Conservation (phyloP, 768 basidiomycete genomes). For the Scleroderma citrinum region DNA sequence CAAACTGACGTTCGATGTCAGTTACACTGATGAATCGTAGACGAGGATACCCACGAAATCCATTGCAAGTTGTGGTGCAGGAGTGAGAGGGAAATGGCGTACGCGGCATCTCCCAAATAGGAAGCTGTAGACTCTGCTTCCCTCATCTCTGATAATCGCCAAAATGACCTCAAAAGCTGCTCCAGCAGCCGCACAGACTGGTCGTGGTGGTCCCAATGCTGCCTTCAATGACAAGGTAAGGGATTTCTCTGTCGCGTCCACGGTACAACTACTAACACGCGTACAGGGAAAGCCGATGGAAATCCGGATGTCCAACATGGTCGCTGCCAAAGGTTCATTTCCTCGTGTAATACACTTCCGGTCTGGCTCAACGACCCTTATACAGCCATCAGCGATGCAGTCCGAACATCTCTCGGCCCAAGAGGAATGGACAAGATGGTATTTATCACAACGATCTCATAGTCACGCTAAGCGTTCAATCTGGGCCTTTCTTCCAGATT, state of each 20-base stretch:
- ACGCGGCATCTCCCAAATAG: too few relatives aligned
- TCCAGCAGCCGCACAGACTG: constrained; percentile 22
- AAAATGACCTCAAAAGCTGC: constrained; percentile 26
- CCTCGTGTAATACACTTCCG: background rate
- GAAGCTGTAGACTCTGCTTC: too few relatives aligned
- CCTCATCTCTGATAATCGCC: background rate
- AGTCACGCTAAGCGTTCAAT: constrained; percentile 1
- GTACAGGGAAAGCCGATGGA: constrained; percentile 95
- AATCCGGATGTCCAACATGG: constrained; percentile 93
- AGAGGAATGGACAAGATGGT: constrained; percentile 99
- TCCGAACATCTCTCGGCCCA: constrained; percentile 92
- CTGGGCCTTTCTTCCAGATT: constrained; percentile 51
- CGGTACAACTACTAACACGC: constrained; percentile 20
- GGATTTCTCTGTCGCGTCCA: background rate
- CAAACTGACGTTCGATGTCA: constrained; percentile 28
- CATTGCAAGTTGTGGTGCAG: constrained; percentile 27
- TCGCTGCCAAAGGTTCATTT: constrained; percentile 86
- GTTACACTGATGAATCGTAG: background rate
- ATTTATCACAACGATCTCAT: constrained; percentile 18
- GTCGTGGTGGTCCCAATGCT: constrained; percentile 54
- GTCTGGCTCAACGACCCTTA: constrained; percentile 6
- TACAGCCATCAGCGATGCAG: constrained; percentile 93
- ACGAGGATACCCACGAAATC: constrained; percentile 29
- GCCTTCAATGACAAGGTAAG: constrained; percentile 83
- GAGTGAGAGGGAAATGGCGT: constrained; percentile 10